Conservation (phyloP, 2,329 filamentous ascomycete genomes). For the Penicillium sp. region DNA sequence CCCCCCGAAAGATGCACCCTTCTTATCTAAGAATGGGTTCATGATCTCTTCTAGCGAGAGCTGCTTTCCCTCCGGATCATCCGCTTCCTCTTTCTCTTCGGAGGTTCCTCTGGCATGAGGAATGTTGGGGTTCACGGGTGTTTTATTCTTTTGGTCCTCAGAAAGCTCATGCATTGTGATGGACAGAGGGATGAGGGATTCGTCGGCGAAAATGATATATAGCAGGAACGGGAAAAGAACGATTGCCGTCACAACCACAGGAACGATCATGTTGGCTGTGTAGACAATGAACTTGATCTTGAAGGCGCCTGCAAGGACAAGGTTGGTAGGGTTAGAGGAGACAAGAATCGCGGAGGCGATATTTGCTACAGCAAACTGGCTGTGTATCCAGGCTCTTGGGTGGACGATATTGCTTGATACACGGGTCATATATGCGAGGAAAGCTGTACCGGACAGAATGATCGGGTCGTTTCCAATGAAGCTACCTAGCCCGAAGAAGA, state of each 20-base stretch:
- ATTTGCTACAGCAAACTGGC: conserved; percentile 69
- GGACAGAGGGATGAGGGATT: conserved; percentile 60
- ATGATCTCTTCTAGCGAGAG: conserved; percentile 69
- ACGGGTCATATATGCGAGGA: conserved; percentile 73
- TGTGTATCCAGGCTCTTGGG: conserved; percentile 69
- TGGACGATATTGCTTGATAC: conserved; percentile 70
- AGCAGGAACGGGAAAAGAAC: conserved; percentile 67
- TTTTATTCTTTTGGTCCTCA: conserved; percentile 54
- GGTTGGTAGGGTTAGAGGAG: conserved; percentile 74
- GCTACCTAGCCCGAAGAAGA: conserved; percentile 66
- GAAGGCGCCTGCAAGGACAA: conserved; percentile 71
- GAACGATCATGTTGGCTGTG: conserved; percentile 74
- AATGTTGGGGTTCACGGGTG: conserved; percentile 70
- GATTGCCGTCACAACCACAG: conserved; percentile 65
- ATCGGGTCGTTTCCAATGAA: conserved; percentile 75
- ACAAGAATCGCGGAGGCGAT: conserved; percentile 73
- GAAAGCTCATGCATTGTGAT: conserved; percentile 69
- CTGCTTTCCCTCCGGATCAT: conserved; percentile 53
- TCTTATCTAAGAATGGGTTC: conserved; percentile 70
- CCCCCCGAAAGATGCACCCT: conserved; percentile 62
- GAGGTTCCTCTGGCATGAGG: conserved; percentile 59
- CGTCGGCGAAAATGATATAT: conserved; percentile 65
- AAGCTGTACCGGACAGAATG: conserved; percentile 70
- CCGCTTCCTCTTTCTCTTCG: conserved; percentile 51
- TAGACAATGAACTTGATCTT: conserved; percentile 69